Evolutionary conservation across 257 asterid genomes (phyloP), one percentile per base, ranked within the genome.

Genomic region (Plantago major): DNA sequence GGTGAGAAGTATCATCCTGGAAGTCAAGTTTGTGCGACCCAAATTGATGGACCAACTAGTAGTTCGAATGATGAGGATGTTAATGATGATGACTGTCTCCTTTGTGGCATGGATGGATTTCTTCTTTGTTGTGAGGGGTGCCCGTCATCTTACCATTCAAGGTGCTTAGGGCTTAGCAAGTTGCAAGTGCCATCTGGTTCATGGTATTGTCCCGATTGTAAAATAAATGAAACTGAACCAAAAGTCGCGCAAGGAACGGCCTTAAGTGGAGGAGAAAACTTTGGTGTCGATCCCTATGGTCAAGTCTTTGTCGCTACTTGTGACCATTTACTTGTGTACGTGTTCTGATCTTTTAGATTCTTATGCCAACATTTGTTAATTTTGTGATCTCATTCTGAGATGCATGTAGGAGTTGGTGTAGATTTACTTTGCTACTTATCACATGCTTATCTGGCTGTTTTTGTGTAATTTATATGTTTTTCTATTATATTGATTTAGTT

Each of bases 181-280:
- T 63, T 71, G 89, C 71, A 71, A 71, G 76, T 81, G 74, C 80
- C 94, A 6, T 81, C 76, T 56, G 95, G 84, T 48, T 71, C 88
- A 30, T 89, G 97, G 97, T 82, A 79, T 71, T 89, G 97, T 70
- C 95, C 97, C 2, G 97, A 89, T 79, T 89, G 97, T 76, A 65
- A 73, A 54, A 71, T 84, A 47, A 79, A 78, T 69, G 76, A 70
- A 69, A 64, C 66, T 9, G 85, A 84, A 22, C 95, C 91, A 30
- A 80, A 71, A 61, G 64, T 76, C 33, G 44, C 60, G 59, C 74
- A 68, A 64, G 83, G 79, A 52, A 77, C 88, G 55, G 26, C 80
- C 61, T 71, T 89, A 56, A 73, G 73, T 66, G 95, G 94, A 76
- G 88, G 90, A 50, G 65, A 74, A 45, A 53, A 71, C 71, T 86